Conservation (phyloP, 1,139 yeast species). For the Maudiozyma humilis region DNA sequence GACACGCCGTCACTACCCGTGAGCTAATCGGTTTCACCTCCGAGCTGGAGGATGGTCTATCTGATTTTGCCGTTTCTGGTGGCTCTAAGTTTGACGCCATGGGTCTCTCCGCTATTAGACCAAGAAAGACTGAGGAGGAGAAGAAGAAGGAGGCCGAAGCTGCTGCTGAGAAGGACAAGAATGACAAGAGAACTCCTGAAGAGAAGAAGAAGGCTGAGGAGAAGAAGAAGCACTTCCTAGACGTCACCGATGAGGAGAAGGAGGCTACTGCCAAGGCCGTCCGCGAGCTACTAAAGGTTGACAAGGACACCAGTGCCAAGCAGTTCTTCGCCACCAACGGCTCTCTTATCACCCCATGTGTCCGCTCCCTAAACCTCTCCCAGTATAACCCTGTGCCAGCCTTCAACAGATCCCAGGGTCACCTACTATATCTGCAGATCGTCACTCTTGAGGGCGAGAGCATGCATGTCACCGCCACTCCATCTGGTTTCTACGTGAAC, state of each 20-base stretch:
- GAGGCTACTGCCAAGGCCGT: conserved; percentile 22
- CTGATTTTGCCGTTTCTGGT: conserved; percentile 29
- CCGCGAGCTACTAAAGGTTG: conserved; percentile 21
- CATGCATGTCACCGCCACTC: conserved; percentile 67
- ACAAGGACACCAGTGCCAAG: conserved; percentile 15
- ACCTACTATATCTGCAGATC: conserved; percentile 64
- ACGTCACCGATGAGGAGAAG: conserved; percentile 32
- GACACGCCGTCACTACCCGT: conserved; percentile 28
- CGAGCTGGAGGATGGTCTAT: conserved; percentile 27
- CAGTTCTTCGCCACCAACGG: conserved; percentile 23
- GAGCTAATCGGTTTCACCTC: conserved; percentile 29
- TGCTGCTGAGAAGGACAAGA: conserved; percentile 13
- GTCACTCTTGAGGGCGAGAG: conserved; percentile 78
- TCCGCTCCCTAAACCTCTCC: conserved; percentile 56
- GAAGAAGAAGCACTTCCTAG: conserved; percentile 16
- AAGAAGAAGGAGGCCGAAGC: conserved; percentile 11
- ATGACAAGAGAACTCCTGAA: conserved; percentile 12
- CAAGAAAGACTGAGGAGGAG: conserved; percentile 11
- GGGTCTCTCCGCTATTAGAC: conserved; percentile 22
- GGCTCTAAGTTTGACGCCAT: conserved; percentile 24
- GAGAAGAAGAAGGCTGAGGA: conserved; percentile 13
- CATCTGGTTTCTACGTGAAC: conserved; percentile 72
- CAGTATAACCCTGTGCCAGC: conserved; percentile 85
- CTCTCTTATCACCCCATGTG: conserved; percentile 31
- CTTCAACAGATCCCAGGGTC: conserved; percentile 55